Evolutionary conservation across 78 protist genomes (phyloP).

Genomic region (Dictyostelium discoideum): DNA sequence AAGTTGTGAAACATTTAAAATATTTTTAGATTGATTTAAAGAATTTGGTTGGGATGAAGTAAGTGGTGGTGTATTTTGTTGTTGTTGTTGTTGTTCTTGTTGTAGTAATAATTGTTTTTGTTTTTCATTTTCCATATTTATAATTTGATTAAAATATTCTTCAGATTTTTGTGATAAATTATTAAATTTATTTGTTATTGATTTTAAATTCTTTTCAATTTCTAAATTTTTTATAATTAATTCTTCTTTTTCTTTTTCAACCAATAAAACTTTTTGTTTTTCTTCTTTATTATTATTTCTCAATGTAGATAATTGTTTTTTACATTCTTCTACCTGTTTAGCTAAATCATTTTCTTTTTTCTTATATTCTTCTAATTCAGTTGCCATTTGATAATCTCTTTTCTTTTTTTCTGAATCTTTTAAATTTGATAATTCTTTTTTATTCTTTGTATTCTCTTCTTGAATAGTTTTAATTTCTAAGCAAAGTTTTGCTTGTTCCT

Average conservation of each 20-base stretch:
- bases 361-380: background rate
- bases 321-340: background rate
- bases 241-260: slow-evolving; percentile 17
- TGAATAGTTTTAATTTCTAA: background rate
- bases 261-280: background rate
- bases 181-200: background rate
- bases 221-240: background rate
- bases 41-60: too few species aligned
- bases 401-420: background rate
- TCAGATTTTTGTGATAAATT: background rate
- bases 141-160: background rate
- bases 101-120: background rate
- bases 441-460: background rate
- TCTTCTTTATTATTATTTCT: slow-evolving; percentile 8
- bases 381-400: background rate
- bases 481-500: slow-evolving; percentile 3
- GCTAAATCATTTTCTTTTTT: background rate
- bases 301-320: background rate
- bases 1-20: background rate
- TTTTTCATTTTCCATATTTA: background rate
- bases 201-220: background rate
- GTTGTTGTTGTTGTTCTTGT: background rate
- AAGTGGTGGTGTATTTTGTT: background rate
- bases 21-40: background rate
- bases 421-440: background rate